Base-by-base conservation (phyloP, 345 rosid genomes). In the Citrus medica region DNA sequence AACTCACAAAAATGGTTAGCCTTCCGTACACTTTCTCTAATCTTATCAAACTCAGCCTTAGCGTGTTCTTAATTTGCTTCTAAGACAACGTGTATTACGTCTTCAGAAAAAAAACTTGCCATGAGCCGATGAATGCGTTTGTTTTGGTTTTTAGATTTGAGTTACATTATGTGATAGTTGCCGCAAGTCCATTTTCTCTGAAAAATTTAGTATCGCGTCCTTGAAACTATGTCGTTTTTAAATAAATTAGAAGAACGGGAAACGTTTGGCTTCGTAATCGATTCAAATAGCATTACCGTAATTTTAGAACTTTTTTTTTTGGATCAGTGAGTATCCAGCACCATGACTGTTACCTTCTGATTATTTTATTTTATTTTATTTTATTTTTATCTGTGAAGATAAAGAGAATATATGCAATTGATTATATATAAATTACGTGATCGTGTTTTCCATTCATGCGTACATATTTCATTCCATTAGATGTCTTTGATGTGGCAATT, bases 1-100 rank as follows among this genome's bases (percentile, higher is more conserved):
- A 27, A 12, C 22, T 63, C 42, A 22, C 70, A 9, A 75, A 30
- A 64, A 75, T 75, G 78, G 78, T 75, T 35, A 48, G 78, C 5
- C 58, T 24, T 40, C 2, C 28, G 16, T 74, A 4, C 27, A 7
- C 40, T 61, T 2, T 40, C 13, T 9, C 27, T 40, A 9, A 19
- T 63, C 7, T 63, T 9, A 19, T 33, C 51, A 46, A 12, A 13
- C 19, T 61, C 16, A 38, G 2, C 25, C 2, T 62, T 25, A 9
- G 21, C 7, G 5, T 40, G 21, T 21, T 40, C 65, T 62, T 7
- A 38, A 40, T 19, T 42, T 10, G 77, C 17, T 38, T 16, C 17
- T 21, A 16, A 48, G 8, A 69, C 56, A 21, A 14, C 1, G 33
- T 14, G 33, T 32, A 22, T 17, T 21, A 19, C 8, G 40, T 66